A percentile compares a stretch with the other conserved stretches of the same genome.
phyloP scores from a whole-genome alignment of 345 rosid genomes.

The Aquilaria malaccensis region DNA sequence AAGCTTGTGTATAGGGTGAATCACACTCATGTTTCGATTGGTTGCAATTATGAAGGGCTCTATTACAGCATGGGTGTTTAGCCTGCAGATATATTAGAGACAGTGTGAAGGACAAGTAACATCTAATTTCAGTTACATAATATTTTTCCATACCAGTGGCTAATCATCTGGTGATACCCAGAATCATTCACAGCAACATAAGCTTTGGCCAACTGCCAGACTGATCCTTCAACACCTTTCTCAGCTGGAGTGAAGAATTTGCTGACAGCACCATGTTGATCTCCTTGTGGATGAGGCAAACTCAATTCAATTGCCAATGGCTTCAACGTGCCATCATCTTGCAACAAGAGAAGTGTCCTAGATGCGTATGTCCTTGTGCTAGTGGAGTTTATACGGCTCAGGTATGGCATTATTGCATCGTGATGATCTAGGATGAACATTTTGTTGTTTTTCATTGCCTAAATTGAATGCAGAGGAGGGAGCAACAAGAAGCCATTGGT shows the following conservation, averaged over 20 bases:
- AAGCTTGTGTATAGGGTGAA: constrained; percentile 81
- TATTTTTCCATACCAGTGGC: constrained; percentile 62
- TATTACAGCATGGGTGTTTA: constrained; percentile 71
- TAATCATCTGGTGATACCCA: constrained; percentile 79
- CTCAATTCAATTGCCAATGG: constrained; percentile 81
- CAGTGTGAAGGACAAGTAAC: neutral
- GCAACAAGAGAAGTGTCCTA: constrained; percentile 58
- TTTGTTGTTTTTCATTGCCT: constrained; percentile 53
- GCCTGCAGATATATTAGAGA: constrained; percentile 29
- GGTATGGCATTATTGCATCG: constrained; percentile 66
- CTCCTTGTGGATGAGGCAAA: constrained; percentile 65
- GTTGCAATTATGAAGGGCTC: constrained; percentile 86
- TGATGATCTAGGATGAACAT: constrained; percentile 78
- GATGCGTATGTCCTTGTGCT: constrained; percentile 71
- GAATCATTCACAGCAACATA: constrained; percentile 74
- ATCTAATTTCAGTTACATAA: neutral
- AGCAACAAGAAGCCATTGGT: neutral
- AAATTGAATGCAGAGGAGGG: constrained; percentile 12
- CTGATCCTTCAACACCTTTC: constrained; percentile 40
- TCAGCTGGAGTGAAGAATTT: constrained; percentile 63
- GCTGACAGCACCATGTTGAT: constrained; percentile 48
- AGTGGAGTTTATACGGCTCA: constrained; percentile 57
- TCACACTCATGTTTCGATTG: constrained; percentile 62
- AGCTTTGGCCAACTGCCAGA: constrained; percentile 93
- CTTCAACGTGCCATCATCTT: constrained; percentile 57